Percentiles rank a stretch among this genome's conserved stretches.
These are phyloP conservation scores for Sechiopsis laciniata DNA, from an alignment of 306 rosid genomes.

Conservation along the genomic window DNA sequence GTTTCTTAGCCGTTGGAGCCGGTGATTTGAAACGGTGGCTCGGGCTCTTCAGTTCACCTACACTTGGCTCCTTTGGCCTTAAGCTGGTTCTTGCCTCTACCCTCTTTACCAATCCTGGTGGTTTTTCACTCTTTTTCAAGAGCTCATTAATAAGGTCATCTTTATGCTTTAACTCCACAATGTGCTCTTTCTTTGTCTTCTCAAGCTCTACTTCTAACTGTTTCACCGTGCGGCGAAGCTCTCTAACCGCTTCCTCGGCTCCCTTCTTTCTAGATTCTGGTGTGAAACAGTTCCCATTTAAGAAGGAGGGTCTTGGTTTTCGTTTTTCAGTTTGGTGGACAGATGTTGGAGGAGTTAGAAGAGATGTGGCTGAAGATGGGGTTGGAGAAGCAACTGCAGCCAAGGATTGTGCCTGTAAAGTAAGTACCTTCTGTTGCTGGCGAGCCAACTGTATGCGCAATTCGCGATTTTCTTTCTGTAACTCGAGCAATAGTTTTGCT, in stretches of 20 bases:
- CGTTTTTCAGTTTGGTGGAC: constrained; percentile 54
- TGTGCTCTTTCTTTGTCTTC: constrained; percentile 62
- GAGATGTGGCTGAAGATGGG: constrained; percentile 61
- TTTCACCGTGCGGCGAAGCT: constrained; percentile 55
- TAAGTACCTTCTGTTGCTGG: constrained; percentile 68
- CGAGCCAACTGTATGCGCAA: constrained; percentile 63
- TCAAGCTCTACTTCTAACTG: constrained; percentile 68
- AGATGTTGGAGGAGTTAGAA: constrained; percentile 63
- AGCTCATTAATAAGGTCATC: constrained; percentile 63
- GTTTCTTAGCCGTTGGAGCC: constrained; percentile 64
- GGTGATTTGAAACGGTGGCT: constrained; percentile 76
- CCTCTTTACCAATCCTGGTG: constrained; percentile 36
- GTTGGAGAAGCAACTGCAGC: constrained; percentile 74
- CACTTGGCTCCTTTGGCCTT: constrained; percentile 52
- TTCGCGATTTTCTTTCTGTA: constrained; percentile 85
- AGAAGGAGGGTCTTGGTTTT: constrained; percentile 59
- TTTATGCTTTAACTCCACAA: constrained; percentile 60
- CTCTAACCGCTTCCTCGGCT: constrained; percentile 45
- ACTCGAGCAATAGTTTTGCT: constrained; percentile 64
- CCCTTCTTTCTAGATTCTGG: constrained; percentile 72
- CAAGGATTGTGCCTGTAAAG: constrained; percentile 62
- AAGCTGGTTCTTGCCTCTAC: constrained; percentile 47
- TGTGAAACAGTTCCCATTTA: constrained; percentile 61
- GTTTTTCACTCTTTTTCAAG: constrained; percentile 41
- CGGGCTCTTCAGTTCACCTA: constrained; percentile 66